These are phyloP conservation scores for Euphorbia peplus DNA, from an alignment of 345 rosid species.

Conservation along the genomic window DNA sequence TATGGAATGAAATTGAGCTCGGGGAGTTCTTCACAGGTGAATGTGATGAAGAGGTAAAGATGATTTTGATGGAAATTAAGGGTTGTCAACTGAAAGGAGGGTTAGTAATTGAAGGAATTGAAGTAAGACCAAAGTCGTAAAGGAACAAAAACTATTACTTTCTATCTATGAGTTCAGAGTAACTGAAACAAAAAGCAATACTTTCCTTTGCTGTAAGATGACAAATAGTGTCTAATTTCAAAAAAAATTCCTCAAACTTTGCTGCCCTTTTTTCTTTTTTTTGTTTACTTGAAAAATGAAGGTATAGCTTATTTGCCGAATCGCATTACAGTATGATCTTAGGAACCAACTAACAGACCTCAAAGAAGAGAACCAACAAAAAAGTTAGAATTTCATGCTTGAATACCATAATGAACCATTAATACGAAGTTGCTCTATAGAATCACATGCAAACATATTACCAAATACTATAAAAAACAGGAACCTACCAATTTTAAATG, in stretches of 20 bases:
- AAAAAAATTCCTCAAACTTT: too few relatives aligned
- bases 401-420: neutral
- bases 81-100: conserved; percentile 22
- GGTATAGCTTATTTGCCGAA: neutral
- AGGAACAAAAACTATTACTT: neutral
- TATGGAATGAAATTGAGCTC: conserved; percentile 22
- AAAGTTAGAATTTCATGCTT: neutral
- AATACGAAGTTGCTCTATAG: neutral
- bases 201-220: too few relatives aligned
- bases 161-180: neutral
- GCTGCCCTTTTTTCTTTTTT: neutral
- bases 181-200: neutral
- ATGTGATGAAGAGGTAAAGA: conserved; percentile 16
- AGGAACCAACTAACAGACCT: neutral
- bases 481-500: neutral
- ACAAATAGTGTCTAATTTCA: neutral
- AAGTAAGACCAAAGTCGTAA: conserved; percentile 21
- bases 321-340: neutral
- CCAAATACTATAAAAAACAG: neutral
- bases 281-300: neutral
- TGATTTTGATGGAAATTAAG: conserved; percentile 22
- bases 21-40: conserved; percentile 21
- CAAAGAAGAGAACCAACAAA: neutral
- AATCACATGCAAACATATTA: neutral
- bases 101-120: conserved; percentile 22